phyloP scores from a whole-genome alignment of 306 rosid genomes.

The Castanopsis chinensis region DNA sequence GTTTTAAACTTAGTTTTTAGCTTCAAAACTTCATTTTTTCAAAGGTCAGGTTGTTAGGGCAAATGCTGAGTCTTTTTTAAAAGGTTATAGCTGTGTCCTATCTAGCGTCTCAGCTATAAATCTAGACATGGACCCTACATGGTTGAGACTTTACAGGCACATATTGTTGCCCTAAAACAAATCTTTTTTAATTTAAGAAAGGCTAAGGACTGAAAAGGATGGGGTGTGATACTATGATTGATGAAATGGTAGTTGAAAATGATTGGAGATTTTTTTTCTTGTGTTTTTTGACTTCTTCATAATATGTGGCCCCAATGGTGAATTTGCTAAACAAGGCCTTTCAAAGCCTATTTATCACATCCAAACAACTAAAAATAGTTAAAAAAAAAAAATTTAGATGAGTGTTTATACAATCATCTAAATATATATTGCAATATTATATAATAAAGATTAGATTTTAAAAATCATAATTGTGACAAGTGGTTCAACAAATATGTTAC shows the following conservation, averaged over 20 bases:
- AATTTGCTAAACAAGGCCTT: too few species aligned
- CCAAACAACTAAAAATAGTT: too few species aligned
- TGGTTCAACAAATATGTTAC: too few species aligned
- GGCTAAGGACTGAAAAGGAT: background rate
- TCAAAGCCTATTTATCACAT: too few species aligned
- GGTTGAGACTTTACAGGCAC: background rate
- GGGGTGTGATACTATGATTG: background rate
- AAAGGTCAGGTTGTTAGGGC: too few species aligned
- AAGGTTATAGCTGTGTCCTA: background rate
- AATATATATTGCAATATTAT: too few species aligned
- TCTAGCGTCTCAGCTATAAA: background rate
- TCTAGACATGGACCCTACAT: background rate
- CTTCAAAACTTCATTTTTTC: too few species aligned
- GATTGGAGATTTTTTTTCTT: background rate
- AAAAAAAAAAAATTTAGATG: too few species aligned
- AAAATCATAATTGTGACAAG: too few species aligned
- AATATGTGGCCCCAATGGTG: background rate
- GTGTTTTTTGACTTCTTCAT: background rate
- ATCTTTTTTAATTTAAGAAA: background rate
- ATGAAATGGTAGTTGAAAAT: constrained; percentile 14
- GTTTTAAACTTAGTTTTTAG: too few species aligned
- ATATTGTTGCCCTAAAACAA: background rate
- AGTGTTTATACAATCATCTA: too few species aligned
- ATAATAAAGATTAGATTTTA: too few species aligned
- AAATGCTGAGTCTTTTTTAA: background rate